Evolutionary conservation across 164 flowering plant species (phyloP), one percentile per base, ranked within the genome.

Genomic region (Berberis vulgaris): DNA sequence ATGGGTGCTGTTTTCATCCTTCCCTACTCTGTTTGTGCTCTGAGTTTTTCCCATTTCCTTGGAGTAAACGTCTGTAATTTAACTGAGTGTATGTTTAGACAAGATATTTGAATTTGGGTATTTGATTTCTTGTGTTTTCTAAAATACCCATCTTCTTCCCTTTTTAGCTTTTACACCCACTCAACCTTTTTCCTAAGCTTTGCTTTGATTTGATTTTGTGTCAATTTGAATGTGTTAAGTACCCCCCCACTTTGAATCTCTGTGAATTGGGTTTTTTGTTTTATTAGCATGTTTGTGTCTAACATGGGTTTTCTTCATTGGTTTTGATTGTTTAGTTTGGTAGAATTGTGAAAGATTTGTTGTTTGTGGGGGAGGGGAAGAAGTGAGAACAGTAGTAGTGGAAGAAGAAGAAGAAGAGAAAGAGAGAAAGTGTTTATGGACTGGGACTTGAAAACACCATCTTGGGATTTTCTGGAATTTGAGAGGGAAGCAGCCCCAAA

Each of bases 401-500:
- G 38, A 12, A 54, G 58, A 49, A 43, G 57, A 59, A 63, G 61
- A 43, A 46, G 44, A 59, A 41, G 57, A 54, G 40, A 45, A 26
- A 45, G 42, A 43, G 45, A 59, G 43, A 55, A 58, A 54, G 61
- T 5, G 60, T 73, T 63, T 65, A 83, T 86, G 87, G 85, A 86
- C 64, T 83, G 91, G 86, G 81, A 81, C 59, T 72, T 78, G 71
- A 86, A 77, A 67, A 67, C 78, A 61, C 69, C 80, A 62, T 62
- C 73, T 72, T 82, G 86, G 82, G 84, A 79, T 67, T 80, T 81
- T 57, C 41, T 77, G 38, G 82, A 73, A 66, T 66, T 79, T 50
- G 79, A 76, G 49, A 72, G 67, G 74, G 81, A 67, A 58, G 11
- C 72, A 1, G 44, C 67, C 5, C 61, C 77, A 10, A 74, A 64